Evolutionary conservation across 2,329 filamentous ascomycete species (phyloP).

Genomic region (Pochonia chlamydosporia): DNA sequence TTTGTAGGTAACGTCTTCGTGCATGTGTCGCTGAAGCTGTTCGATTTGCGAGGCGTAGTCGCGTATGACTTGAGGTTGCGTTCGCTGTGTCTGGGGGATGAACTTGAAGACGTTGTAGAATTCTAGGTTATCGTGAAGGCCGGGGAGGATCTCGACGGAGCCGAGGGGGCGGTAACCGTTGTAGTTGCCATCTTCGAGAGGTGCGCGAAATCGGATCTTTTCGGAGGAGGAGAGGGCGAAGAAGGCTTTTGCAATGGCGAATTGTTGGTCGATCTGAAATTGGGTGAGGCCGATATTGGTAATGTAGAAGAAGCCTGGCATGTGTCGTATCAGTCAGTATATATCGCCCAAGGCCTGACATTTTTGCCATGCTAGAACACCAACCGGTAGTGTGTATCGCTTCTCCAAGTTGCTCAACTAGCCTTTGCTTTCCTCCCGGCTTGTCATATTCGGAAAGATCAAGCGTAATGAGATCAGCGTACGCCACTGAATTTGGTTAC

Average conservation of each 20-base stretch:
- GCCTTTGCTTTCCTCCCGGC: slow-evolving; percentile 46
- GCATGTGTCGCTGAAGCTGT: slow-evolving; percentile 27
- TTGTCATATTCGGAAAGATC: slow-evolving; percentile 49
- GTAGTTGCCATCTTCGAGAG: slow-evolving; percentile 47
- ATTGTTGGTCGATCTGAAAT: slow-evolving; percentile 55
- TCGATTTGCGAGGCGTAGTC: slow-evolving; percentile 26
- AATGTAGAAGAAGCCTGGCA: slow-evolving; percentile 53
- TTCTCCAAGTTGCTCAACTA: slow-evolving; percentile 49
- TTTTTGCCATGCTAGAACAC: neutral
- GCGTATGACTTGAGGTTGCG: slow-evolving; percentile 27
- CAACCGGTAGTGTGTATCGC: slow-evolving; percentile 38
- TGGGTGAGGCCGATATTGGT: slow-evolving; percentile 57
- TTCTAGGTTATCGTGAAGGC: slow-evolving; percentile 31
- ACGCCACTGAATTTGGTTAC: slow-evolving; percentile 28
- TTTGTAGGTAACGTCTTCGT: slow-evolving; percentile 25
- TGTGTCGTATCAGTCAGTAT: neutral
- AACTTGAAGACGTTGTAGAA: slow-evolving; percentile 37
- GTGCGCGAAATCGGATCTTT: slow-evolving; percentile 50
- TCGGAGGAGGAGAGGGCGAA: slow-evolving; percentile 51
- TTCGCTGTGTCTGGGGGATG: slow-evolving; percentile 24
- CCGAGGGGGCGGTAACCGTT: slow-evolving; percentile 50
- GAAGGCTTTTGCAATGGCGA: slow-evolving; percentile 53
- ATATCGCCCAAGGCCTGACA: neutral
- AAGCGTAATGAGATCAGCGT: slow-evolving; percentile 52
- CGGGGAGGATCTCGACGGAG: slow-evolving; percentile 24